Base-by-base conservation (phyloP, 352 stramenopile species). In the Phytophthora citrophthora region DNA sequence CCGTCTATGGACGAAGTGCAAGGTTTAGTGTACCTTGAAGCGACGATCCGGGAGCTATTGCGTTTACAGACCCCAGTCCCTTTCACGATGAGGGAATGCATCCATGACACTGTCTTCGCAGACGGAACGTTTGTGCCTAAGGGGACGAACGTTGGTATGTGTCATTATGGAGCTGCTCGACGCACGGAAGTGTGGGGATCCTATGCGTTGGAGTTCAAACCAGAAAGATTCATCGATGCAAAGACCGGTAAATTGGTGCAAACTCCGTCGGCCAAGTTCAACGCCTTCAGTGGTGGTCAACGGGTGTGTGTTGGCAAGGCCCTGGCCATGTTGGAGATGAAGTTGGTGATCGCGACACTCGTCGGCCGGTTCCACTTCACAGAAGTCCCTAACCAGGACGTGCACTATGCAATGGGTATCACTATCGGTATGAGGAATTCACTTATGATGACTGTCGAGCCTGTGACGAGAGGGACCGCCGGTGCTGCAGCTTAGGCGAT, bases 241-340 rank as follows among this genome's bases (percentile, higher is more conserved):
- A 23, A 34, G 3, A 86, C 74, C 0, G 67, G 72, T 10, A 71
- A 71, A 29, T 70, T 88, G 44, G 50, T 74, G 23, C 50, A 74
- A 1, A 54, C 68, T 5, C 84, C 79, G n/a, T 50, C 69, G 0
- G 86, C 82, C 62, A 79, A 91, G 52, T 92, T 90, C 55, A 79
- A 76, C 11, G 73, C 74, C 9, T 95, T 96, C 66, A 78, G 88
- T 27, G 81, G 72, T 4, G 88, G 88, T 0, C 81, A 68, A 8
- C 83, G 84, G 41, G 78, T 71, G 36, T 96, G 88, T 48, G 64
- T 94, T 5, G 88, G 88, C 36, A 75, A 77, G 41, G 72, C 58
- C 26, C 73, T 93, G 24, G 78, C 81, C 4, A 84, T 93, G 68
- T 32, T 93, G n/a, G 79, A 93, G 71, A 87, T 90, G 70, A 90